Percentiles rank a stretch among this genome's conserved stretches.
Evolutionary conservation across 2,329 filamentous ascomycete genomes (phyloP).

Genomic region (Alternaria metachromatica): DNA sequence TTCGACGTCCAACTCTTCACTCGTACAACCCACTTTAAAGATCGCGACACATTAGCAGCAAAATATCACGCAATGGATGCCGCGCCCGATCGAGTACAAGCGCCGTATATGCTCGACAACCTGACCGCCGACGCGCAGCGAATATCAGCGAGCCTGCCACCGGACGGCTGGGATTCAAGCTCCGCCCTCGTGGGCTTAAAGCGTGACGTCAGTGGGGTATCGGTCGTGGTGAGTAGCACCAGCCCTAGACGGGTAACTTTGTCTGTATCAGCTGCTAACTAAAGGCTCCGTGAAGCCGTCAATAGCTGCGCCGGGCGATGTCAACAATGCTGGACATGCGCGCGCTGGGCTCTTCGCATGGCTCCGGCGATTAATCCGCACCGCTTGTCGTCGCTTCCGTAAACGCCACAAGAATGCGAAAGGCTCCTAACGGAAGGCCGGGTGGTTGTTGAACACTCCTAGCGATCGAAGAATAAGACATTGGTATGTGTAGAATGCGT

Average conservation of each 20-base stretch:
- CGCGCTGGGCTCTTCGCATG: background rate
- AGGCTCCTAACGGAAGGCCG: background rate
- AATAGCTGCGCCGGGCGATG: background rate
- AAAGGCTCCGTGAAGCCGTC: background rate
- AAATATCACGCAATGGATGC: background rate
- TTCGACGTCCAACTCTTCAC: background rate
- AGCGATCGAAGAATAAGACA: background rate
- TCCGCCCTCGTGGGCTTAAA: constrained; percentile 2
- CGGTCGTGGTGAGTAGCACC: constrained; percentile 9
- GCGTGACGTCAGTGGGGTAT: constrained; percentile 11
- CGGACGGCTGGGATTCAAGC: constrained; percentile 18
- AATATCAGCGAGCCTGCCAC: constrained; percentile 22
- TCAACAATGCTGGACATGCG: background rate
- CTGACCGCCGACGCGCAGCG: constrained; percentile 17
- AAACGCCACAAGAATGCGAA: background rate
- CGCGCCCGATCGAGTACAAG: background rate
- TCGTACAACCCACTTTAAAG: background rate
- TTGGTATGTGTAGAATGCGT: background rate
- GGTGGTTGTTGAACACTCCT: background rate
- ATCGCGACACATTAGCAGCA: background rate
- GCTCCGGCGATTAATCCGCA: background rate
- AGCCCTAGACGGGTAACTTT: background rate
- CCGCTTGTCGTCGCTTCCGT: background rate
- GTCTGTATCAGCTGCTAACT: background rate
- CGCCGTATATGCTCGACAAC: constrained; percentile 25